Conservation (phyloP, 2,329 filamentous ascomycete species). For the Pseudogymnoascus pannorum region DNA sequence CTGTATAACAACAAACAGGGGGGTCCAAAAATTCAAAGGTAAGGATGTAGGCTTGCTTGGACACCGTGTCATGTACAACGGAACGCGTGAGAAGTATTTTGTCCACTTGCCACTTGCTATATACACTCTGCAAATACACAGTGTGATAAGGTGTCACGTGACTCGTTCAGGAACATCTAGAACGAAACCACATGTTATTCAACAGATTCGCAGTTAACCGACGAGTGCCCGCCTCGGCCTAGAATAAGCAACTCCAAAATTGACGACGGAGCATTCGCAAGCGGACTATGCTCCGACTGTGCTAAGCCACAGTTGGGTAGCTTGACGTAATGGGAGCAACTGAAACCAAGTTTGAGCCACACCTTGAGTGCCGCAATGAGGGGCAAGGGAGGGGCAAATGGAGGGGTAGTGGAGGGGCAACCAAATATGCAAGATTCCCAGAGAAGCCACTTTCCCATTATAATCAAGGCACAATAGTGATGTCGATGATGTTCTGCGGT, state of each 20-base stretch:
- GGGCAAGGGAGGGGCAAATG: background rate
- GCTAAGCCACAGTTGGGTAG: constrained; percentile 1
- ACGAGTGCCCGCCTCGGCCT: background rate
- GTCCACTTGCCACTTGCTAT: too few relatives aligned
- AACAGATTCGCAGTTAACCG: background rate
- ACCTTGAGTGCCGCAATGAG: background rate
- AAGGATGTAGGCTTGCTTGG: background rate
- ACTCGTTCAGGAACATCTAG: too few relatives aligned
- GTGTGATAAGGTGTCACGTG: too few relatives aligned
- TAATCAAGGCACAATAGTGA: constrained; percentile 1
- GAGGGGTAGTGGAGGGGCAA: background rate
- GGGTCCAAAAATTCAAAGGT: background rate
- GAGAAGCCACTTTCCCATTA: background rate
- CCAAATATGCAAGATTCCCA: background rate
- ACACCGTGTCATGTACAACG: background rate
- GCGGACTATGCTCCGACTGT: background rate
- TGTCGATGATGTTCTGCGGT: background rate
- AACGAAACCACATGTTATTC: background rate
- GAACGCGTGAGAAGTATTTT: too few relatives aligned
- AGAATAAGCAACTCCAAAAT: background rate
- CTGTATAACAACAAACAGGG: background rate
- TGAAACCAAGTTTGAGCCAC: constrained; percentile 7
- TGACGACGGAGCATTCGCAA: background rate
- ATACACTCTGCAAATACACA: too few relatives aligned
- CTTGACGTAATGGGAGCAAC: background rate